Evolutionary conservation across 441 rosid genomes (phyloP).

Genomic region (Rhodomyrtus psidioides): DNA sequence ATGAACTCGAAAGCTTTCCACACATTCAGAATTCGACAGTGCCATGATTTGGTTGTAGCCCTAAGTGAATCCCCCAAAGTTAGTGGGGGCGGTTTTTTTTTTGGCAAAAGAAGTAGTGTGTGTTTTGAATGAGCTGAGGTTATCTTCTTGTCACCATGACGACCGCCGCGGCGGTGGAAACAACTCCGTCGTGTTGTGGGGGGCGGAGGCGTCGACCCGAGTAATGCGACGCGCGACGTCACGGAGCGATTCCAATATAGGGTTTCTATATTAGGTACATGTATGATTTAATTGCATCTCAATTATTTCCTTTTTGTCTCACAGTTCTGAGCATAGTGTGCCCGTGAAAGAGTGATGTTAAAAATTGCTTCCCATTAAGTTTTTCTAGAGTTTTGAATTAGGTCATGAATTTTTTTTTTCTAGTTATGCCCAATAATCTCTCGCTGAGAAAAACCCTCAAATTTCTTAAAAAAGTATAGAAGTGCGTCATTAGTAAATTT

Average conservation of each 20-base stretch:
- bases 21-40: background rate
- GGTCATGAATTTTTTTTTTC: background rate
- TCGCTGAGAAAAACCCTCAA: background rate
- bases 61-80: background rate
- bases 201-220: too few relatives aligned
- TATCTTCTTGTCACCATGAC: background rate
- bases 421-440: background rate
- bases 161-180: background rate
- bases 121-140: background rate
- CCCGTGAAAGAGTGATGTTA: background rate
- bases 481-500: background rate
- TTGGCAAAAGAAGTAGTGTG: background rate
- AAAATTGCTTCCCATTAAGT: background rate
- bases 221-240: background rate
- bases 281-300: background rate
- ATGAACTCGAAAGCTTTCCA: background rate
- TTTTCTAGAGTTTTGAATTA: background rate
- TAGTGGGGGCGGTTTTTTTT: background rate
- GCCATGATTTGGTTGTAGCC: background rate
- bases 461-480: background rate
- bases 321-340: background rate
- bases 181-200: background rate
- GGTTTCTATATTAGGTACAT: background rate
- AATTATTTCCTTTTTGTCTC: background rate
- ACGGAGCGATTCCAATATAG: background rate